Conservation (phyloP, 1,284 basidiomycete species). For the Kalmanozyma brasiliensis region DNA sequence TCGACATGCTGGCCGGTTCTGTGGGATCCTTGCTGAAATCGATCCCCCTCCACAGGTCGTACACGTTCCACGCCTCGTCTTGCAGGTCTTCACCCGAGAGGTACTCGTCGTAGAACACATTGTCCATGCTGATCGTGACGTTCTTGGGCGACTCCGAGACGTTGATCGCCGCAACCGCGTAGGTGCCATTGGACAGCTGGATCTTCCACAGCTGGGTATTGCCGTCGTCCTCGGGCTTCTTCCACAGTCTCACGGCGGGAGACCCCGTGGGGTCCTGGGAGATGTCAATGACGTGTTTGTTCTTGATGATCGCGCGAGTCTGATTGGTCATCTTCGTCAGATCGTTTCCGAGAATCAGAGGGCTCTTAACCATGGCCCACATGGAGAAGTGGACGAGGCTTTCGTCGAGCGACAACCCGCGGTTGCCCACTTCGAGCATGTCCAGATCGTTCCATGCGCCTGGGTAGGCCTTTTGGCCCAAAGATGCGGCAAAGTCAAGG, state of each 20-base stretch:
- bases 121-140: conserved; percentile 17
- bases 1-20: conserved; percentile 8
- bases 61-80: conserved; percentile 19
- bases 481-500: conserved; percentile 17
- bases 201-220: conserved; percentile 47
- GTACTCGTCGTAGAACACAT: conserved; percentile 39
- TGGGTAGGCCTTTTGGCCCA: conserved; percentile 53
- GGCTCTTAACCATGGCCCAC: conserved; percentile 64
- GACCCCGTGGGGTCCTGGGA: conserved; percentile 54
- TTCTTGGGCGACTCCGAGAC: conserved; percentile 36
- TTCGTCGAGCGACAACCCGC: conserved; percentile 45
- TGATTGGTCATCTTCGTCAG: conserved; percentile 50
- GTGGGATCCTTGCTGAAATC: conserved; percentile 20
- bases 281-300: conserved; percentile 61
- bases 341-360: conserved; percentile 66
- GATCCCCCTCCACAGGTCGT: conserved; percentile 34
- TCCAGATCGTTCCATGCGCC: conserved; percentile 65
- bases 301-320: conserved; percentile 54
- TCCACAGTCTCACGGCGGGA: conserved; percentile 50
- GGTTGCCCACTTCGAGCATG: conserved; percentile 52
- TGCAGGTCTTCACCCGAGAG: conserved; percentile 19
- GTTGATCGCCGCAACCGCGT: conserved; percentile 43
- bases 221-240: conserved; percentile 22
- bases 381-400: conserved; percentile 59
- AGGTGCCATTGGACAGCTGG: conserved; percentile 36